Conservation (phyloP, 2,329 filamentous ascomycete genomes). For the Cladosporium sp. region DNA sequence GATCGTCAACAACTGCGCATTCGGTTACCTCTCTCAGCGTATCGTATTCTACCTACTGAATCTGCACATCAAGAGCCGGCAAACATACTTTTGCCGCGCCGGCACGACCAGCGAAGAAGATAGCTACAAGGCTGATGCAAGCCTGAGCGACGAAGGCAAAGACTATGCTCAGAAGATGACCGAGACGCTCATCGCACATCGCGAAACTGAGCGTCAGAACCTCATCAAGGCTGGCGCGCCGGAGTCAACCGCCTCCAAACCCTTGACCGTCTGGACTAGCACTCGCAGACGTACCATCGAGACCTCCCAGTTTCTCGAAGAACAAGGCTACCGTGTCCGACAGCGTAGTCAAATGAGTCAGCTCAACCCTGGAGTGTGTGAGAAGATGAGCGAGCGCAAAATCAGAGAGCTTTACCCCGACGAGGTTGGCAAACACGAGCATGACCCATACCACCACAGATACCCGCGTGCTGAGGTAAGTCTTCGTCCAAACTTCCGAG, state of each 20-base stretch:
- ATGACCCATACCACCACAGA: constrained; percentile 93
- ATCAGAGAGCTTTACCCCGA: constrained; percentile 83
- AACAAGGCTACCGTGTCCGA: constrained; percentile 76
- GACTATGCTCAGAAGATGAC: constrained; percentile 84
- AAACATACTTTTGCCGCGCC: constrained; percentile 87
- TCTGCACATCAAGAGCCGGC: constrained; percentile 90
- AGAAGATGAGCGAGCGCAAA: constrained; percentile 80
- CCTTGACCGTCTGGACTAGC: constrained; percentile 90
- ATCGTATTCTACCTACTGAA: constrained; percentile 99
- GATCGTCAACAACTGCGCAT: constrained; percentile 94
- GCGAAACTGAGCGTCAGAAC: constrained; percentile 72
- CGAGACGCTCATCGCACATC: constrained; percentile 74
- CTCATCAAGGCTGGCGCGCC: constrained; percentile 65
- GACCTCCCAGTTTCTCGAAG: constrained; percentile 76
- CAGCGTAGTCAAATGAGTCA: constrained; percentile 97
- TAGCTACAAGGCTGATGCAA: constrained; percentile 86
- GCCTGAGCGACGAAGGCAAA: constrained; percentile 72
- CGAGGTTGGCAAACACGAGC: constrained; percentile 86
- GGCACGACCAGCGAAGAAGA: constrained; percentile 85
- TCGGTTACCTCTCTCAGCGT: constrained; percentile 92
- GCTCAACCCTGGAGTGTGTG: constrained; percentile 92
- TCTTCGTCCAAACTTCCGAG: background rate
- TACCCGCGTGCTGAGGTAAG: constrained; percentile 88
- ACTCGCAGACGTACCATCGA: constrained; percentile 87
- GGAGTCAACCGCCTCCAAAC: constrained; percentile 63